A percentile compares a stretch with the other conserved stretches of the same genome.
These are phyloP conservation scores for Triticum timopheevii DNA, from an alignment of 176 grass and related monocot genomes.

Conservation along the genomic window DNA sequence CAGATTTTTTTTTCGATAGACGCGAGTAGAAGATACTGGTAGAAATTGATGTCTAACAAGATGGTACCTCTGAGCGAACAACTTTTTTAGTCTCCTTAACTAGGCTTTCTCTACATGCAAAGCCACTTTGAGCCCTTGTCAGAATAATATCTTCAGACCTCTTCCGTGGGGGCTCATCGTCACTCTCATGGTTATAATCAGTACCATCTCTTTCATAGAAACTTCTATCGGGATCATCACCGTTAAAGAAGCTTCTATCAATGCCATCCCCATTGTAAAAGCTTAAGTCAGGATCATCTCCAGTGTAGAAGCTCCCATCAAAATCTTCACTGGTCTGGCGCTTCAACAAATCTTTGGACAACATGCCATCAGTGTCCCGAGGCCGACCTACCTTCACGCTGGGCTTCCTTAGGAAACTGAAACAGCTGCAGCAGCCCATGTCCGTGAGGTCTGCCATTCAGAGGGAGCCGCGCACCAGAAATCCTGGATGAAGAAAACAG, in stretches of 20 bases:
- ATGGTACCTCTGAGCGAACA: slow-evolving; percentile 58
- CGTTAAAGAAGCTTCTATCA: slow-evolving; percentile 25
- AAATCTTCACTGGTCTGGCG: slow-evolving; percentile 40
- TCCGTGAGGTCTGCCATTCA: slow-evolving; percentile 48
- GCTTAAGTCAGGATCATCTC: slow-evolving; percentile 34
- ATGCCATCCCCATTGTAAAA: slow-evolving; percentile 34
- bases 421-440: slow-evolving; percentile 77
- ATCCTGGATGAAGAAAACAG: not conserved
- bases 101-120: slow-evolving; percentile 56
- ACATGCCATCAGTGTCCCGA: slow-evolving; percentile 1
- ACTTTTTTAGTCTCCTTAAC: slow-evolving; percentile 72
- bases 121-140: slow-evolving; percentile 49
- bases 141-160: slow-evolving; percentile 67
- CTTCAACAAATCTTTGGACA: slow-evolving; percentile 45
- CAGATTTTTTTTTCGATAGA: not conserved
- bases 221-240: slow-evolving; percentile 43
- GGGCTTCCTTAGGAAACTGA: slow-evolving; percentile 65
- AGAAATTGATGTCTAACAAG: not conserved
- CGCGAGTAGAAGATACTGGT: not conserved
- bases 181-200: slow-evolving; percentile 40
- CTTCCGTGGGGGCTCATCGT: slow-evolving; percentile 33
- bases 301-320: slow-evolving; percentile 52
- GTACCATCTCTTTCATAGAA: slow-evolving; percentile 51
- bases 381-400: not conserved
- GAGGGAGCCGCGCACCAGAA: not conserved